Conservation (phyloP, 1,139 yeast species). For the Candida tunisiensis region DNA sequence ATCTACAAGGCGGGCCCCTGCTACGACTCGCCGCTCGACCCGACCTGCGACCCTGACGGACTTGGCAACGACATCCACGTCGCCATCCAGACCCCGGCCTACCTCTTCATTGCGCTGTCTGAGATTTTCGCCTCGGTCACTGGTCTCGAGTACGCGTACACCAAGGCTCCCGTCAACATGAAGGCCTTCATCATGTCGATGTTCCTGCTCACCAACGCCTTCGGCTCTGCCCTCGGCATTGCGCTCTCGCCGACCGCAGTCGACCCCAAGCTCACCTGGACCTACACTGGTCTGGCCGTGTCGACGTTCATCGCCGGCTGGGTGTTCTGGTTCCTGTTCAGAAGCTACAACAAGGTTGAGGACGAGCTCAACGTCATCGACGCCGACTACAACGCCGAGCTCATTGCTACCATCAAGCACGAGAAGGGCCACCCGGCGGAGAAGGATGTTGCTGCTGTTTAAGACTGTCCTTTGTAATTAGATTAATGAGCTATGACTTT, state of each 20-base stretch:
- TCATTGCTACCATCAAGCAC: no score
- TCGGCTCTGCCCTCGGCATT: slow-evolving; percentile 59
- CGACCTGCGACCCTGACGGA: no score
- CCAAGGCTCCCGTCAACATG: slow-evolving; percentile 51
- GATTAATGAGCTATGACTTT: no score
- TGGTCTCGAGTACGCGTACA: slow-evolving; percentile 54
- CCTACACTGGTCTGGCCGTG: slow-evolving; percentile 43
- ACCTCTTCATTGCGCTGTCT: slow-evolving; percentile 40
- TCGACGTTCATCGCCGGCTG: slow-evolving; percentile 44
- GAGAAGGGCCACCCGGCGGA: no score
- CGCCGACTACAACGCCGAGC: slow-evolving; percentile 16
- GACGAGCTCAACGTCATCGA: slow-evolving; percentile 47
- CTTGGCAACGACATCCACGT: slow-evolving; percentile 41
- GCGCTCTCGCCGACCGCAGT: slow-evolving; percentile 49
- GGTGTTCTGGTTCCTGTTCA: slow-evolving; percentile 45
- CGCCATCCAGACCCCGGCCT: slow-evolving; percentile 49
- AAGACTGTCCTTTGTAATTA: no score
- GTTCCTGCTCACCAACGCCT: slow-evolving; percentile 42
- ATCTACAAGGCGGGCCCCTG: slow-evolving; percentile 68
- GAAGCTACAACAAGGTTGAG: slow-evolving; percentile 37
- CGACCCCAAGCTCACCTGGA: slow-evolving; percentile 56
- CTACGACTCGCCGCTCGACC: slow-evolving; percentile 37
- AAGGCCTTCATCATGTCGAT: slow-evolving; percentile 50
- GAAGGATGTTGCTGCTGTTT: no score
- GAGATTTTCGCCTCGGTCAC: slow-evolving; percentile 53